Conservation (phyloP, 176 grass and related monocot genomes). For the Triticum aestivum region IWGSC_CS_RefSeq_v2.1 NC_057796.1:61741613-61742112, state of each 20-base stretch:
- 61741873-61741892: neutral
- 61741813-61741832: constrained; percentile 65
- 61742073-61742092: neutral
- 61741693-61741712: constrained; percentile 67
- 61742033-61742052: neutral
- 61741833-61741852: constrained; percentile 61
- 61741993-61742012: neutral
- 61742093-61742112: neutral
- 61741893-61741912: constrained; percentile 55
- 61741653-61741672: constrained; percentile 46
- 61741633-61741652: constrained; percentile 83
- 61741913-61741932: neutral
- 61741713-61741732: constrained; percentile 63
- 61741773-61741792: constrained; percentile 10
- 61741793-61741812: constrained; percentile 53
- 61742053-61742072: neutral
- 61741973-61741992: constrained; percentile 17
- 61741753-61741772: constrained; percentile 51
- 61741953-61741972: neutral
- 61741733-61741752: constrained; percentile 83
- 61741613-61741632: constrained; percentile 52
- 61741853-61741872: constrained; percentile 56
- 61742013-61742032: too few relatives aligned
- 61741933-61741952: neutral
- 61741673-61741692: constrained; percentile 82